phyloP scores from a whole-genome alignment of 2,329 filamentous ascomycete genomes.

The Claviceps arundinis region DNA sequence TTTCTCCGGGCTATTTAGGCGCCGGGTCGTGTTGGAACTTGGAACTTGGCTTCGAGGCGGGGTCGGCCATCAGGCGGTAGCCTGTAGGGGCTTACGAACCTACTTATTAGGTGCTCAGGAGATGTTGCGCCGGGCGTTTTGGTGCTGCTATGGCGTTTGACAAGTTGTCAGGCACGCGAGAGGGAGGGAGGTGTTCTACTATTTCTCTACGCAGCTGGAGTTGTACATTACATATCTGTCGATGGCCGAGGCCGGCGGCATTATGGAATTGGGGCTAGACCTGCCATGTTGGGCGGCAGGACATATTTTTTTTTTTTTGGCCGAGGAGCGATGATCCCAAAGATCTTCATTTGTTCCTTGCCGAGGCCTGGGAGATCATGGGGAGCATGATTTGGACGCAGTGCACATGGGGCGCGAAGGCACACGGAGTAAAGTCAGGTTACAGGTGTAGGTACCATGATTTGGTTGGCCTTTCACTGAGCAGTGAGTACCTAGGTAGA shows the following conservation, averaged over 20 bases:
- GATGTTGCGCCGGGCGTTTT: conserved; percentile 19
- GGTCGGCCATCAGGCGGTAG: conserved; percentile 40
- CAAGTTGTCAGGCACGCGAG: no score
- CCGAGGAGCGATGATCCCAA: no score
- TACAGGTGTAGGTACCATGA: no score
- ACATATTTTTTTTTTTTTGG: neutral
- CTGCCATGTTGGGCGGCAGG: conserved; percentile 19
- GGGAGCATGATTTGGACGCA: no score
- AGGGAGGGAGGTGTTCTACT: conserved; percentile 35
- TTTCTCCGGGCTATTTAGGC: conserved; percentile 12
- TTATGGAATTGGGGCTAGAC: conserved; percentile 44
- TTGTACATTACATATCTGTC: conserved; percentile 36
- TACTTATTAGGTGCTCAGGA: conserved; percentile 19
- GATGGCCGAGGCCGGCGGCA: conserved; percentile 54
- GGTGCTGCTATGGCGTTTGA: conserved; percentile 29
- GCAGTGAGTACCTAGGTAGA: no score
- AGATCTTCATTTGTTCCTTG: no score
- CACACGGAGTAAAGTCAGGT: no score
- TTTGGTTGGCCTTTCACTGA: no score
- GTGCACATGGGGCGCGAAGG: no score
- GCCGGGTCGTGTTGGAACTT: conserved; percentile 43
- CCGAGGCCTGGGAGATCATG: no score
- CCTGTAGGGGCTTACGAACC: conserved; percentile 13
- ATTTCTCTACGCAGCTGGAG: conserved; percentile 50
- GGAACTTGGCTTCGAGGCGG: conserved; percentile 48